A percentile compares a stretch with the other conserved stretches of the same genome.
phyloP scores from a whole-genome alignment of 2,329 filamentous ascomycete species.

The Lasiodiplodia sp. region DNA sequence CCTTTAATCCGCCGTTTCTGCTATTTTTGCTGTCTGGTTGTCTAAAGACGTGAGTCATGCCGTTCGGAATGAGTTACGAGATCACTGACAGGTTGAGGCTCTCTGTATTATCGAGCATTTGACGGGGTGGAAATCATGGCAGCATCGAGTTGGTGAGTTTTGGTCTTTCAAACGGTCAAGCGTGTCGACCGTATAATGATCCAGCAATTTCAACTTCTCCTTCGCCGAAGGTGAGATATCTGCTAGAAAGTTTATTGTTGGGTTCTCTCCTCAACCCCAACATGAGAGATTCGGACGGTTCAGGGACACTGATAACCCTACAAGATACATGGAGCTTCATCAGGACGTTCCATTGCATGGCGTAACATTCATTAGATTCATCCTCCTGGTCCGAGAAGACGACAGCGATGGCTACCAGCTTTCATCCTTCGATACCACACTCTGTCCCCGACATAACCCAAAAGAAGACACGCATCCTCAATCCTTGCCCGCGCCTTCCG shows the following conservation, averaged over 20 bases:
- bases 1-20: not conserved
- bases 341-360: no score
- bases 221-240: not conserved
- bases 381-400: no score
- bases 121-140: not conserved
- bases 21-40: not conserved
- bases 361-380: no score
- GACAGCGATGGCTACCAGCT: no score
- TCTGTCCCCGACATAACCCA: no score
- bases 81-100: not conserved
- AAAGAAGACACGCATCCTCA: not conserved
- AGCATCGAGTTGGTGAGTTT: no score
- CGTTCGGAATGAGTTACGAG: not conserved
- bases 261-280: not conserved
- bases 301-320: not conserved
- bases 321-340: not conserved
- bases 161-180: no score
- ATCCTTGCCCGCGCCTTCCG: slow-evolving; percentile 37
- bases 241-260: not conserved
- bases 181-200: not conserved
- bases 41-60: not conserved
- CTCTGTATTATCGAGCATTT: not conserved
- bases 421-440: no score
- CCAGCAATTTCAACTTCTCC: not conserved
- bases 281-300: not conserved